Percentiles rank a stretch among this genome's conserved stretches.
Conservation (phyloP, 2,329 filamentous ascomycete species). For the Alternaria tenuissima region DNA sequence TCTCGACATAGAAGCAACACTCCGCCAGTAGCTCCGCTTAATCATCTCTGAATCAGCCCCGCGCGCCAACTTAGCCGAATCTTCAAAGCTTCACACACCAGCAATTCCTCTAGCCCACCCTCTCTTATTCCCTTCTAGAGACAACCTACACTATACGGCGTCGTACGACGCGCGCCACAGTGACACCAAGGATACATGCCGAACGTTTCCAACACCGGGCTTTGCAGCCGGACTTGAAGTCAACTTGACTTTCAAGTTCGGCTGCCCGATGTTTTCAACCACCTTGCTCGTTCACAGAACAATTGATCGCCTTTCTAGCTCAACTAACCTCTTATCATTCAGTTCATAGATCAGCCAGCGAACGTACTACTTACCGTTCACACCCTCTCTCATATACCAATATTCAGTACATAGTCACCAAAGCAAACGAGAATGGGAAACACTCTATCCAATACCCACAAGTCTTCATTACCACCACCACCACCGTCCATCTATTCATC, state of each 20-base stretch:
- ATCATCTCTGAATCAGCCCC: not conserved
- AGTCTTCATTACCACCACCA: not conserved
- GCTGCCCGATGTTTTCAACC: conserved; percentile 1
- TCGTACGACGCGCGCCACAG: no score
- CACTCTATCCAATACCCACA: no score
- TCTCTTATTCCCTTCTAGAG: not conserved
- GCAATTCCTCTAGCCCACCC: no score
- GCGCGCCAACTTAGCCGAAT: not conserved
- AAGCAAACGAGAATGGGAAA: not conserved
- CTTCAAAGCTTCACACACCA: not conserved
- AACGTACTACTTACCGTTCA: no score
- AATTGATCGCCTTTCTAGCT: not conserved
- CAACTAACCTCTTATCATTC: not conserved
- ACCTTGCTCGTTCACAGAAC: not conserved
- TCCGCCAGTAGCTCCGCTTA: not conserved
- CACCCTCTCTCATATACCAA: no score
- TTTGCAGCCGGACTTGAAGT: conserved; percentile 4
- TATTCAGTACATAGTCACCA: not conserved
- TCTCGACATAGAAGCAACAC: no score
- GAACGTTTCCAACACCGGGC: not conserved
- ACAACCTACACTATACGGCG: no score
- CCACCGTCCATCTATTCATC: conserved; percentile 9
- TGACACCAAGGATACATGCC: no score
- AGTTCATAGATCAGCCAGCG: not conserved
- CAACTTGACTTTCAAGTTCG: not conserved